Percentiles rank a stretch among this genome's conserved stretches.
Evolutionary conservation across 768 basidiomycete genomes (phyloP).

Genomic region (Phlegmacium glaucopus): DNA sequence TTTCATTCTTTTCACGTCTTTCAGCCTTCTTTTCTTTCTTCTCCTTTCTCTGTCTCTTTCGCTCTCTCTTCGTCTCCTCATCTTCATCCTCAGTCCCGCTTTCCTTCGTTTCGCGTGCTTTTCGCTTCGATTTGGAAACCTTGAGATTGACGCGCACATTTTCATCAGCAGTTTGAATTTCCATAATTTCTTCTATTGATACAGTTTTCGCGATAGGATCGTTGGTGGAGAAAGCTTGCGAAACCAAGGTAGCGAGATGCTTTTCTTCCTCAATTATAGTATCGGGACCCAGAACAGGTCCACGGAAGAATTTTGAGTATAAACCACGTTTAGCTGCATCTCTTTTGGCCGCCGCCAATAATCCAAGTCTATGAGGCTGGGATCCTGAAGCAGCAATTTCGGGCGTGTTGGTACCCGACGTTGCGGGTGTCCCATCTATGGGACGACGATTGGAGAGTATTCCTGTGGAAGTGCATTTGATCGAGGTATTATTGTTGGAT

Average conservation of each 20-base stretch:
- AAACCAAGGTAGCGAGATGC: constrained; percentile 9
- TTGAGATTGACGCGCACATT: constrained; percentile 14
- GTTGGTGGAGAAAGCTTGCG: constrained; percentile 13
- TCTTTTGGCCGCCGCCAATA: constrained; percentile 67
- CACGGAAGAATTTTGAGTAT: constrained; percentile 81
- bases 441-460: constrained; percentile 74
- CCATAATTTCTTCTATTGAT: constrained; percentile 14
- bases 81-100: background rate
- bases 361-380: constrained; percentile 35
- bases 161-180: constrained; percentile 12
- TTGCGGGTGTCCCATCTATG: constrained; percentile 42
- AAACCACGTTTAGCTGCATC: constrained; percentile 73
- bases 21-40: background rate
- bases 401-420: constrained; percentile 42
- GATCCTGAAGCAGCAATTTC: constrained; percentile 18
- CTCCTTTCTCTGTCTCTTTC: background rate
- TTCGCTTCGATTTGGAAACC: constrained; percentile 11
- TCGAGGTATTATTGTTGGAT: constrained; percentile 14
- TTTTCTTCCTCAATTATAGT: constrained; percentile 16
- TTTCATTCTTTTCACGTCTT: background rate
- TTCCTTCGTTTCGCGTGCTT: background rate
- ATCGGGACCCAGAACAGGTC: constrained; percentile 61
- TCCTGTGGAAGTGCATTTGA: constrained; percentile 68
- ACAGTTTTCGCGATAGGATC: constrained; percentile 10
- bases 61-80: background rate